Conservation (phyloP, 1,284 basidiomycete species). For the Pseudomicrostroma phylloplanum region DNA sequence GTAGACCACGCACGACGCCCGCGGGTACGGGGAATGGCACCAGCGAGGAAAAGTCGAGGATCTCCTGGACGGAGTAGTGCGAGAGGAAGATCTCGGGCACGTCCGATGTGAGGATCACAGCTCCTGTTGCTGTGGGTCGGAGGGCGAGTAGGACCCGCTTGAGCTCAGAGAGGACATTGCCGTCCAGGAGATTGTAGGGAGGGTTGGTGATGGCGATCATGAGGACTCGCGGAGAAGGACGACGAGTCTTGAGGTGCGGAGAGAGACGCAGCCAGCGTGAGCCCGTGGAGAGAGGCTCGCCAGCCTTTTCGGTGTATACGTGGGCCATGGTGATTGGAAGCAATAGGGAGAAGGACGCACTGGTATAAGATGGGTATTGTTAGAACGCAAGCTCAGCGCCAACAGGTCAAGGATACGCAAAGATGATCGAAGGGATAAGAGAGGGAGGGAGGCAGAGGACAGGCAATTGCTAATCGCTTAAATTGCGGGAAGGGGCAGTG, state of each 20-base stretch:
- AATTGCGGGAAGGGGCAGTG: no score
- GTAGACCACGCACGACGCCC: not conserved
- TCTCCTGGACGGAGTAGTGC: constrained; percentile 13
- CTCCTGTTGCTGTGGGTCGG: constrained; percentile 9
- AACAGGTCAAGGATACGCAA: no score
- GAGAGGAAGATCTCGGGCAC: constrained; percentile 10
- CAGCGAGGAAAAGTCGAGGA: constrained; percentile 7
- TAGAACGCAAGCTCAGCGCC: no score
- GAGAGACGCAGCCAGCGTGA: constrained; percentile 4
- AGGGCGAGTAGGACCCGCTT: constrained; percentile 1
- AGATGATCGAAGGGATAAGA: no score
- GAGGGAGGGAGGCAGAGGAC: no score
- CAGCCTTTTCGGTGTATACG: not conserved
- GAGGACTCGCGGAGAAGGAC: constrained; percentile 13
- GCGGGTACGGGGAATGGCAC: not conserved
- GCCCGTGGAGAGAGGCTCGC: not conserved
- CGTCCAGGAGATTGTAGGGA: constrained; percentile 12
- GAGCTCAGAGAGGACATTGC: constrained; percentile 11
- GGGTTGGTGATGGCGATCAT: constrained; percentile 13
- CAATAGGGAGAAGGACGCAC: not conserved
- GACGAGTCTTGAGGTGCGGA: constrained; percentile 10
- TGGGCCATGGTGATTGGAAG: not conserved
- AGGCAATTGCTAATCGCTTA: no score
- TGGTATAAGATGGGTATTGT: not conserved
- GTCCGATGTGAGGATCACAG: constrained; percentile 11